Conservation (phyloP, 148 eudicot genomes). For the Salicornia ramosissima region DNA sequence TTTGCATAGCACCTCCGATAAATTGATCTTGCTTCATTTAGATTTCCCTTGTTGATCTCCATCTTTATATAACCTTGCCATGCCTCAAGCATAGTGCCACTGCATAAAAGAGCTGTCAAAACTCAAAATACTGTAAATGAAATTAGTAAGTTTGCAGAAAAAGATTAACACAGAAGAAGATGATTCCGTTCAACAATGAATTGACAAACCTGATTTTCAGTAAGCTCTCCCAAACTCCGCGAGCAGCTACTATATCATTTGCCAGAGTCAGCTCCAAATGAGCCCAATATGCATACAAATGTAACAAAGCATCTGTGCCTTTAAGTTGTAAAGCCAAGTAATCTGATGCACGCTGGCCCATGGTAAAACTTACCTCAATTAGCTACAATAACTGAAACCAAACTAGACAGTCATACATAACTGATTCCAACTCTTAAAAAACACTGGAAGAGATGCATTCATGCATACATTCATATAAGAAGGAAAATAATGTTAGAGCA, state of each 20-base stretch:
- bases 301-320: conserved; percentile 62
- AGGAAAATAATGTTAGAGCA: conserved; percentile 5
- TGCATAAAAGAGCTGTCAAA: conserved; percentile 19
- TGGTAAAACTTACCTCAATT: conserved; percentile 17
- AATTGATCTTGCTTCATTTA: conserved; percentile 80
- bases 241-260: conserved; percentile 75
- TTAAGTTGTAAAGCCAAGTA: conserved; percentile 62
- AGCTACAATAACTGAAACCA: not conserved
- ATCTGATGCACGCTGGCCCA: conserved; percentile 77
- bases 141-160: not conserved
- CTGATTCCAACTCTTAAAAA: not conserved
- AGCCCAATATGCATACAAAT: conserved; percentile 79
- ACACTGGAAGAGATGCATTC: not conserved
- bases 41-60: conserved; percentile 69
- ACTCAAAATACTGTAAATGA: not conserved
- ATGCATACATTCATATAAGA: no score
- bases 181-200: conserved; percentile 2
- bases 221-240: conserved; percentile 95
- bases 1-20: conserved; percentile 82
- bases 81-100: conserved; percentile 73
- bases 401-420: not conserved
- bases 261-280: conserved; percentile 60
- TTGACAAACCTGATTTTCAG: conserved; percentile 61
- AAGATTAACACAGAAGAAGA: not conserved
- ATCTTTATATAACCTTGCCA: conserved; percentile 81